Evolutionary conservation across 805 yeast genomes (phyloP).

Genomic region (Wickerhamiella alocasiicola): DNA sequence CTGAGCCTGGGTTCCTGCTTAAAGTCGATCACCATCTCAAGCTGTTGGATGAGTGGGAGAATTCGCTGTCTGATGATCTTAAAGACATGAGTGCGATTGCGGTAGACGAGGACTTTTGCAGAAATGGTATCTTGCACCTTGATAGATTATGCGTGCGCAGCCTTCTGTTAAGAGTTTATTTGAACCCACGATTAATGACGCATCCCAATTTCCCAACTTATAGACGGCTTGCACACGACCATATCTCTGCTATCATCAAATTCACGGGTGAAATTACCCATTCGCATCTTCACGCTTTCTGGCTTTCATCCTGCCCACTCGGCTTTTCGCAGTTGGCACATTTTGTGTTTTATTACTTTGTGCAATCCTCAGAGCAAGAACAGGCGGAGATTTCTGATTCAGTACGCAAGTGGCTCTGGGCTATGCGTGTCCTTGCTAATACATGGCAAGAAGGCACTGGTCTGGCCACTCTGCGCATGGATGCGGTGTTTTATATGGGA

Average conservation of each 20-base stretch:
- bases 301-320: conserved; percentile 26
- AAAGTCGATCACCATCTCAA: conserved; percentile 17
- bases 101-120: conserved; percentile 21
- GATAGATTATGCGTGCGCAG: conserved; percentile 24
- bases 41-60: conserved; percentile 21
- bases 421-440: conserved; percentile 24
- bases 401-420: conserved; percentile 26
- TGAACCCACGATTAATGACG: conserved; percentile 20
- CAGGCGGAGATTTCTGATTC: conserved; percentile 20
- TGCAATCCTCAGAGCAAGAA: conserved; percentile 24
- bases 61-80: conserved; percentile 21
- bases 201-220: conserved; percentile 14
- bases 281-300: conserved; percentile 27
- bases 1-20: conserved; percentile 9
- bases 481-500: conserved; percentile 26
- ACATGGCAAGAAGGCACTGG: conserved; percentile 30
- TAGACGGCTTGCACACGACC: conserved; percentile 23
- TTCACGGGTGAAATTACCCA: conserved; percentile 27
- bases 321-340: conserved; percentile 26
- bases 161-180: conserved; percentile 21
- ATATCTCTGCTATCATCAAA: conserved; percentile 23
- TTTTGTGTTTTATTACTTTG: conserved; percentile 25
- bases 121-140: conserved; percentile 25
- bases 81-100: conserved; percentile 20
- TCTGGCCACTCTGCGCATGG: conserved; percentile 26